Conservation (phyloP, 352 stramenopile genomes). For the Phytophthora hybrid region DNA sequence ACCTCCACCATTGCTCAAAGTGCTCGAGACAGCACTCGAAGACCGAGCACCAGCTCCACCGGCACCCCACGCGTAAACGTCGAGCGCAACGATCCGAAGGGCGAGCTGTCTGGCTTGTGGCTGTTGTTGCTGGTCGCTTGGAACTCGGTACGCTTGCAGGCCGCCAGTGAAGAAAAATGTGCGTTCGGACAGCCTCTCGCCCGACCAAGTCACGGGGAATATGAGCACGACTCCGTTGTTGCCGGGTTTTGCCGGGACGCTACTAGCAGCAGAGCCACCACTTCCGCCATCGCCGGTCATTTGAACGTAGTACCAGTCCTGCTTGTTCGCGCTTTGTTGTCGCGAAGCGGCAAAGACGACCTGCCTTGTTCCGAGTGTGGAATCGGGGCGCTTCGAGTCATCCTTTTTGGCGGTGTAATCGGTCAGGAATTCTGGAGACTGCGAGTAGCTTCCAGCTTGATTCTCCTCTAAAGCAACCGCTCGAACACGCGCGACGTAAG, state of each 20-base stretch:
- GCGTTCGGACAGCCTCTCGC: slow-evolving; percentile 51
- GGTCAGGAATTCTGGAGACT: slow-evolving; percentile 51
- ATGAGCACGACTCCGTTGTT: slow-evolving; percentile 64
- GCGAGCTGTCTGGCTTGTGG: slow-evolving; percentile 14
- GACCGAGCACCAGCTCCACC: slow-evolving; percentile 63
- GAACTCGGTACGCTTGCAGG: slow-evolving; percentile 42
- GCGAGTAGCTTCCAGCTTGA: slow-evolving; percentile 34
- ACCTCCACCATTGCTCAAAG: slow-evolving; percentile 64
- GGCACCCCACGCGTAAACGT: slow-evolving; percentile 83
- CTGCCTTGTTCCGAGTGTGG: slow-evolving; percentile 13
- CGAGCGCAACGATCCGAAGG: slow-evolving; percentile 61
- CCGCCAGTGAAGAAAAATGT: slow-evolving; percentile 53
- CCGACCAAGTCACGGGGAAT: slow-evolving; percentile 59
- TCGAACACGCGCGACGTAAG: slow-evolving; percentile 53
- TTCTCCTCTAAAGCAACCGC: slow-evolving; percentile 37
- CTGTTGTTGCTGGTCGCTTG: slow-evolving; percentile 24
- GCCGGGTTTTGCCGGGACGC: slow-evolving; percentile 39
- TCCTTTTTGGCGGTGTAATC: slow-evolving; percentile 24
- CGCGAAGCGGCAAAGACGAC: slow-evolving; percentile 42
- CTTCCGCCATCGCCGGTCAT: slow-evolving; percentile 58
- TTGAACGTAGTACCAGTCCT: slow-evolving; percentile 73
- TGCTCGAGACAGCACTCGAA: slow-evolving; percentile 14
- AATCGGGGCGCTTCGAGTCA: neutral
- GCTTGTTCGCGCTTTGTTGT: slow-evolving; percentile 46
- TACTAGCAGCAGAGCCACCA: slow-evolving; percentile 21